Evolutionary conservation across 768 basidiomycete genomes (phyloP).

Genomic region (Lactarius sp.): DNA sequence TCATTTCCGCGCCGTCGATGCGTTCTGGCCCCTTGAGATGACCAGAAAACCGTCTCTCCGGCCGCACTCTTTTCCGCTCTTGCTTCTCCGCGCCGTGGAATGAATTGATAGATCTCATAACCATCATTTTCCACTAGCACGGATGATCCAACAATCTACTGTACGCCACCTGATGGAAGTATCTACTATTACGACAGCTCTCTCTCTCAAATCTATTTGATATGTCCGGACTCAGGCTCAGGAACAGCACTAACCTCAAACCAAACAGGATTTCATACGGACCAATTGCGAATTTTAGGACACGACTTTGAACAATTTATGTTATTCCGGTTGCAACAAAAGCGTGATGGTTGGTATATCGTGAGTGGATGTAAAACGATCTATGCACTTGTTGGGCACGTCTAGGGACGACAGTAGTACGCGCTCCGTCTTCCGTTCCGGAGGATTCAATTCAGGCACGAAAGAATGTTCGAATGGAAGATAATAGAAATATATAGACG

Average conservation of each 20-base stretch:
- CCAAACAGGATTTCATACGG: neutral
- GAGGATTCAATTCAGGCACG: neutral
- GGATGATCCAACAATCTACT: too few species aligned
- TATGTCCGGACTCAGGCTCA: neutral
- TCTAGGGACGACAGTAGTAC: neutral
- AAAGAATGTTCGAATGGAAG: neutral
- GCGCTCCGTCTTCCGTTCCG: neutral
- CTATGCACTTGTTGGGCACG: neutral
- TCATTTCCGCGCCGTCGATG: too few species aligned
- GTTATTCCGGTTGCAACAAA: neutral
- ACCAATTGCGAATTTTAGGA: neutral
- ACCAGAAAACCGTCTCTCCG: too few species aligned
- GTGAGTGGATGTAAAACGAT: neutral
- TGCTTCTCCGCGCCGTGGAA: too few species aligned
- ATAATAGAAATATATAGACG: neutral
- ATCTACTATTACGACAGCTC: too few species aligned
- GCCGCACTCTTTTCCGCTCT: too few species aligned
- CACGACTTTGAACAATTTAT: neutral
- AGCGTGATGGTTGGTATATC: conserved; percentile 12
- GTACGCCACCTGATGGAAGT: too few species aligned
- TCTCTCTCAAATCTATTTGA: neutral
- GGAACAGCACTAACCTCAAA: neutral
- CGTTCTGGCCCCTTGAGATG: too few species aligned
- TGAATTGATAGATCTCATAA: too few species aligned
- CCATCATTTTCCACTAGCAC: too few species aligned